Percentiles rank a stretch among this genome's conserved stretches.
Conservation (phyloP, 257 asterid genomes). For the Solanum pennellii region DNA sequence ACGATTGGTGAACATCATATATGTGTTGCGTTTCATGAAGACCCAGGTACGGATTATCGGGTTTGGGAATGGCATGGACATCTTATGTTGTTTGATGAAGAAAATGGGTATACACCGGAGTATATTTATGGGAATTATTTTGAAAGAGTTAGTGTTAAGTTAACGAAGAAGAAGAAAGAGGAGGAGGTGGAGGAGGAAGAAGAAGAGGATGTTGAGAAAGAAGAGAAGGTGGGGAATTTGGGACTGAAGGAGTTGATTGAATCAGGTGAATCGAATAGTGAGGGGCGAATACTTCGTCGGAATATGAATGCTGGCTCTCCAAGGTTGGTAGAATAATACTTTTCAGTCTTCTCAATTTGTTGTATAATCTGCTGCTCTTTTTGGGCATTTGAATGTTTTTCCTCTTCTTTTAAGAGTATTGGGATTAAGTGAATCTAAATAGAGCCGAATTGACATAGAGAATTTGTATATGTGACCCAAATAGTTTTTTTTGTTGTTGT, state of each 20-base stretch:
- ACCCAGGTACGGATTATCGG: constrained; percentile 57
- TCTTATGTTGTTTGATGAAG: constrained; percentile 85
- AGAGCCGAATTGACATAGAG: background rate
- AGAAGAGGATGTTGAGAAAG: constrained; percentile 3
- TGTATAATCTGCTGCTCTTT: background rate
- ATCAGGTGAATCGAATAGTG: constrained; percentile 28
- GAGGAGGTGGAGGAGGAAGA: background rate
- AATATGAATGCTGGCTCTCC: constrained; percentile 51
- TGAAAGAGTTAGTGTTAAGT: constrained; percentile 37
- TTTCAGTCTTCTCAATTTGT: background rate
- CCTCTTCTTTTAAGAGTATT: background rate
- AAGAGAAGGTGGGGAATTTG: constrained; percentile 34
- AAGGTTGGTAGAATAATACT: constrained; percentile 19
- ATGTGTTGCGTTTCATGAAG: constrained; percentile 82
- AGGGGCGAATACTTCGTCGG: constrained; percentile 59
- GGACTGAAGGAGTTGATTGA: constrained; percentile 86
- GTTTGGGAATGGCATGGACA: constrained; percentile 99
- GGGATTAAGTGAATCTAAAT: background rate
- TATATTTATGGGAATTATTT: constrained; percentile 89
- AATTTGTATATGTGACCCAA: background rate
- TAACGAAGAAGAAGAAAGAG: constrained; percentile 8
- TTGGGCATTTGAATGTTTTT: background rate
- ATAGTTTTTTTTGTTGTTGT: background rate
- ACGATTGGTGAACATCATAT: constrained; percentile 78
- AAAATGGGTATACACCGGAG: constrained; percentile 79